A percentile compares a stretch with the other conserved stretches of the same genome.
Conservation (phyloP, 495 filamentous ascomycete species). For the Penicillium turbatum region DNA sequence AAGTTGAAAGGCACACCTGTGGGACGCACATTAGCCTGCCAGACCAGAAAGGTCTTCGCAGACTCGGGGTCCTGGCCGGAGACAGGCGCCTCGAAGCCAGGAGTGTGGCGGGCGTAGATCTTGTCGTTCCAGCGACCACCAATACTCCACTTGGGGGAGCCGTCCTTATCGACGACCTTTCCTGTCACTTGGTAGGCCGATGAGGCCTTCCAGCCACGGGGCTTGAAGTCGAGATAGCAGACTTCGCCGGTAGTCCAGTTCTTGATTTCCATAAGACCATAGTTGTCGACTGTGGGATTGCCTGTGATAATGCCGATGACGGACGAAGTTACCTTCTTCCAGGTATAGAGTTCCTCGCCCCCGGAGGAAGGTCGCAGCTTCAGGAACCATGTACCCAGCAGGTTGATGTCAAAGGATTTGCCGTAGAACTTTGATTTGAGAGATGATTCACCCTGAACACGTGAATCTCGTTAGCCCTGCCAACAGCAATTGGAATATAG, state of each 20-base stretch:
- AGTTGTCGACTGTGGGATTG: conserved; percentile 95
- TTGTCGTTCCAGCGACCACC: conserved; percentile 97
- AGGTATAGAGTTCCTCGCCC: conserved; percentile 88
- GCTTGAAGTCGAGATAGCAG: conserved; percentile 90
- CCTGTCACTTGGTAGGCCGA: conserved; percentile 84
- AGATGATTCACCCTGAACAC: conserved; percentile 73
- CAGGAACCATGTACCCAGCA: conserved; percentile 95
- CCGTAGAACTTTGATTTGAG: conserved; percentile 98
- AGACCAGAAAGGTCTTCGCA: conserved; percentile 78
- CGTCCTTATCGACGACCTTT: conserved; percentile 70
- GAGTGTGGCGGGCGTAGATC: conserved; percentile 88
- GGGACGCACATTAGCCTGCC: conserved; percentile 81
- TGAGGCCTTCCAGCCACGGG: conserved; percentile 88
- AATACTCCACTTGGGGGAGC: conserved; percentile 76
- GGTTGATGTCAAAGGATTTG: conserved; percentile 95
- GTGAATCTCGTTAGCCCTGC: conserved; percentile 3
- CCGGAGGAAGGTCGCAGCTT: conserved; percentile 74
- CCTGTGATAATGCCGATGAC: conserved; percentile 98
- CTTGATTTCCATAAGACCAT: conserved; percentile 94
- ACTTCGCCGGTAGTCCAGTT: conserved; percentile 93
- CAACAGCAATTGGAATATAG: too few species aligned
- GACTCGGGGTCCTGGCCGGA: conserved; percentile 50
- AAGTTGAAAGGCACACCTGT: conserved; percentile 91
- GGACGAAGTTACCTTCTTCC: conserved; percentile 98
- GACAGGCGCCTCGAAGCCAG: conserved; percentile 77